Evolutionary conservation across 2,329 filamentous ascomycete genomes (phyloP).

Genomic region (Alternaria brassicicola): DNA sequence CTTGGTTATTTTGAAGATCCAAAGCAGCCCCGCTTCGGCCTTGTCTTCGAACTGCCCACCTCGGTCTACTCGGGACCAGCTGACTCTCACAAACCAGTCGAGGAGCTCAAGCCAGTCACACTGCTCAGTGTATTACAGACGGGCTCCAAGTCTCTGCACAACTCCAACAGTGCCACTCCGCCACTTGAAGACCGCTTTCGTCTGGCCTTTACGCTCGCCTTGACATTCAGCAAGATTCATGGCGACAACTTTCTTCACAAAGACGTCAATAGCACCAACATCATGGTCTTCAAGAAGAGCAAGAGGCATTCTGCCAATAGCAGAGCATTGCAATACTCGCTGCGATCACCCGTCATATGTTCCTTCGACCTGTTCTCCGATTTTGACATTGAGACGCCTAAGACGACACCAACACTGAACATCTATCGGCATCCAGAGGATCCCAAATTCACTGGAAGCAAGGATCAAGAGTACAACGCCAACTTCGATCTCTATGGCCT

Average conservation of each 20-base stretch:
- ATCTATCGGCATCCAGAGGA: conserved; percentile 72
- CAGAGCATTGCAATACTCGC: conserved; percentile 56
- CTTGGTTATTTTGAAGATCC: conserved; percentile 77
- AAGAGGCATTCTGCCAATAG: conserved; percentile 55
- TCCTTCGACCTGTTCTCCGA: conserved; percentile 76
- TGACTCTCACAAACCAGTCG: conserved; percentile 59
- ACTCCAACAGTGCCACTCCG: conserved; percentile 49
- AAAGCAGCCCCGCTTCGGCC: conserved; percentile 69
- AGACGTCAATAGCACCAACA: conserved; percentile 69
- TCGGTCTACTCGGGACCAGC: conserved; percentile 52
- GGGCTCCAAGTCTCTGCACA: conserved; percentile 52
- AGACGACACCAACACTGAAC: conserved; percentile 54
- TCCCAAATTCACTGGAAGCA: conserved; percentile 44
- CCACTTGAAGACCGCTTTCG: conserved; percentile 77
- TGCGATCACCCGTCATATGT: conserved; percentile 72
- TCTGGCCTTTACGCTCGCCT: conserved; percentile 73
- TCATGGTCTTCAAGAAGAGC: conserved; percentile 65
- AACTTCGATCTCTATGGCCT: conserved; percentile 74
- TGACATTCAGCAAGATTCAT: conserved; percentile 76
- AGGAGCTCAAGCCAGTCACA: conserved; percentile 51
- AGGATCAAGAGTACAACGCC: conserved; percentile 34
- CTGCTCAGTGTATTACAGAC: conserved; percentile 57
- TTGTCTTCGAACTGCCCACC: conserved; percentile 76
- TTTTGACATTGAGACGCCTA: conserved; percentile 54
- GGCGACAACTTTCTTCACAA: conserved; percentile 72